Conservation (phyloP, 805 yeast genomes). For the Monosporozyma solicola region DNA sequence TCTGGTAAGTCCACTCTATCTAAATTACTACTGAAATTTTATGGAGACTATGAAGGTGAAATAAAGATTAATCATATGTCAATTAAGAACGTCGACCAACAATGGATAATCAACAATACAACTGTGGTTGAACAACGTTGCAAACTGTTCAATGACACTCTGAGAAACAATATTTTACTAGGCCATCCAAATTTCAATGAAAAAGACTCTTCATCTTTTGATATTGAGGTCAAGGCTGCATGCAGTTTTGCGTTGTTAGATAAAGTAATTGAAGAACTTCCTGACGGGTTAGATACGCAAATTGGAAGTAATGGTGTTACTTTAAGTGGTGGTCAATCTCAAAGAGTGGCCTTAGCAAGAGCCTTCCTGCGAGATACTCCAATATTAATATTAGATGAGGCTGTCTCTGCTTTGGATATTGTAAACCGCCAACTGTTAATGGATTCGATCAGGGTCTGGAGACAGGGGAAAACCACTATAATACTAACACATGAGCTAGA, state of each 20-base stretch:
- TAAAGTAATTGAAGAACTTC: conserved; percentile 39
- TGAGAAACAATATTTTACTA: conserved; percentile 54
- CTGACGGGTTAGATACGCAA: conserved; percentile 46
- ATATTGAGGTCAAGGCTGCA: conserved; percentile 33
- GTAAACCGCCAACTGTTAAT: conserved; percentile 39
- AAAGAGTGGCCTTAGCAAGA: conserved; percentile 75
- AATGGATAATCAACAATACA: conserved; percentile 53
- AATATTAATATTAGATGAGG: conserved; percentile 75
- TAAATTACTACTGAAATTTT: conserved; percentile 51
- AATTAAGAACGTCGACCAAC: conserved; percentile 34
- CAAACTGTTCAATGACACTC: conserved; percentile 52
- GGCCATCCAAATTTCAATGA: conserved; percentile 31
- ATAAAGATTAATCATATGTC: conserved; percentile 49
- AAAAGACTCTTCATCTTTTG: conserved; percentile 1
- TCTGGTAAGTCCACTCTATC: conserved; percentile 86
- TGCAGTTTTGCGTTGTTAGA: conserved; percentile 44
- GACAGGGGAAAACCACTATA: conserved; percentile 66
- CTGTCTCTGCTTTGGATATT: conserved; percentile 71
- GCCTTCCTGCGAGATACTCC: conserved; percentile 69
- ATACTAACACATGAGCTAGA: conserved; percentile 69
- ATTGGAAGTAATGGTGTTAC: conserved; percentile 39
- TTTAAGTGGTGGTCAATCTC: conserved; percentile 89
- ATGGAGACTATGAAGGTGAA: conserved; percentile 43
- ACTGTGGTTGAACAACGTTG: conserved; percentile 70
- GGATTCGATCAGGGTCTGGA: conserved; percentile 45